A percentile compares a stretch with the other conserved stretches of the same genome.
phyloP scores from a whole-genome alignment of 2,329 filamentous ascomycete species.

The Penicillium concentricum region DNA sequence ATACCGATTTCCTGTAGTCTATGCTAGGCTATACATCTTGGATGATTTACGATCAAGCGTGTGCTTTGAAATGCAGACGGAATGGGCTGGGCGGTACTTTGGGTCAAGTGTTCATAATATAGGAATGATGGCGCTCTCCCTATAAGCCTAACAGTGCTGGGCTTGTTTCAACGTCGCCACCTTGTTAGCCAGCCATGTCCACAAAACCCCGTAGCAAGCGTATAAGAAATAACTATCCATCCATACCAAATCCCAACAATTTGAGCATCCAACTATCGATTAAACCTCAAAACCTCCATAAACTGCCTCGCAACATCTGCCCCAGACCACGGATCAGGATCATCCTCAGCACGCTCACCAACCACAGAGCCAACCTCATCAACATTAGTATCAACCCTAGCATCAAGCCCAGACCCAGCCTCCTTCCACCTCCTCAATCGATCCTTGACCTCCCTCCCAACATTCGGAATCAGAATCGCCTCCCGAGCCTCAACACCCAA shows the following conservation, averaged over 20 bases:
- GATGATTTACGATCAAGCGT: conserved; percentile 26
- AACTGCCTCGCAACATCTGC: conserved; percentile 46
- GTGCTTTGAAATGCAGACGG: conserved; percentile 21
- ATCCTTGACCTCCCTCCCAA: conserved; percentile 40
- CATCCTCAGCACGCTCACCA: conserved; percentile 25
- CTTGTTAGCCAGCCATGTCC: not conserved
- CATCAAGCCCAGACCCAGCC: conserved; percentile 9
- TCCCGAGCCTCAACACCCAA: conserved; percentile 39
- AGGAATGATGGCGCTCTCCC: conserved; percentile 9
- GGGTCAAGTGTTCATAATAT: conserved; percentile 11
- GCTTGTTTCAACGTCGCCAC: not conserved
- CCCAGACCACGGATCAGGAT: conserved; percentile 36
- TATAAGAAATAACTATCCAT: not conserved
- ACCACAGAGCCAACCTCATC: conserved; percentile 8
- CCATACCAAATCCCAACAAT: not conserved
- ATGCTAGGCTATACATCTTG: conserved; percentile 23
- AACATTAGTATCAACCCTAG: not conserved
- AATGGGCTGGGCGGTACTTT: conserved; percentile 10
- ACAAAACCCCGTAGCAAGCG: not conserved
- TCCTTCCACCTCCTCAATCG: conserved; percentile 25
- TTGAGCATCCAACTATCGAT: conserved; percentile 27
- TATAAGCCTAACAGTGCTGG: not conserved
- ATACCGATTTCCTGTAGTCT: conserved; percentile 30
- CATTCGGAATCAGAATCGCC: conserved; percentile 42
- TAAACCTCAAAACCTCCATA: conserved; percentile 47